Evolutionary conservation across 2,329 filamentous ascomycete species (phyloP).

Genomic region (Penicillium polonicum): DNA sequence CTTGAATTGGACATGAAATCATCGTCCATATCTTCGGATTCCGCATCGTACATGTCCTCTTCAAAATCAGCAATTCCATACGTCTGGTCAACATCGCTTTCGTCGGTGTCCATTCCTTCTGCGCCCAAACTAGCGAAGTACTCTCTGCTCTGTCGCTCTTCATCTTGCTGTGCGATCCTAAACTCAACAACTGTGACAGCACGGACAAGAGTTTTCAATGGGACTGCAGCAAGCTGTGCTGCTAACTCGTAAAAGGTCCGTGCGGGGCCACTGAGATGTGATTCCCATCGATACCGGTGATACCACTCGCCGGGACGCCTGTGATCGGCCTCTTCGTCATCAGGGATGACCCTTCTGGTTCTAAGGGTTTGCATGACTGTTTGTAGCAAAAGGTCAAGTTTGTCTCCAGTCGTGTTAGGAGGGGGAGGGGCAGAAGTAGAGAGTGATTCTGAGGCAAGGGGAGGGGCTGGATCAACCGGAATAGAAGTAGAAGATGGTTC

Average conservation of each 20-base stretch:
- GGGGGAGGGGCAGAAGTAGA: neutral
- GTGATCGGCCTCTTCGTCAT: constrained; percentile 25
- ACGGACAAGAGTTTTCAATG: constrained; percentile 50
- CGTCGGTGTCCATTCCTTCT: constrained; percentile 20
- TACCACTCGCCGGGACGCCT: constrained; percentile 54
- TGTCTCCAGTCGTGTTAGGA: constrained; percentile 22
- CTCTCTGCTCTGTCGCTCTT: constrained; percentile 34
- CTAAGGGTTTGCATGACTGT: constrained; percentile 46
- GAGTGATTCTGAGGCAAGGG: neutral
- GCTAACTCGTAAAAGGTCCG: constrained; percentile 53
- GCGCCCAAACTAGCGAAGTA: constrained; percentile 24
- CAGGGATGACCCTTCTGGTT: constrained; percentile 39
- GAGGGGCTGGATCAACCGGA: constrained; percentile 8
- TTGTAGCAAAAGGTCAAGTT: constrained; percentile 41
- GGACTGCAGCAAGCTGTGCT: constrained; percentile 52
- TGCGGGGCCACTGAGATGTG: constrained; percentile 48
- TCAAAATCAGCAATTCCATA: constrained; percentile 3
- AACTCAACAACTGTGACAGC: constrained; percentile 53
- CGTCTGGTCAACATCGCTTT: constrained; percentile 16
- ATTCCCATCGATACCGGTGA: constrained; percentile 47
- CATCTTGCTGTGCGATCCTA: constrained; percentile 43
- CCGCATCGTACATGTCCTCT: neutral
- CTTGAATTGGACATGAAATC: constrained; percentile 12
- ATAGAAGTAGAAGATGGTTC: constrained; percentile 2
- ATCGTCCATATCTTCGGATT: constrained; percentile 1